Conservation (phyloP, 2,329 filamentous ascomycete genomes). For the Talaromyces sp. region DNA sequence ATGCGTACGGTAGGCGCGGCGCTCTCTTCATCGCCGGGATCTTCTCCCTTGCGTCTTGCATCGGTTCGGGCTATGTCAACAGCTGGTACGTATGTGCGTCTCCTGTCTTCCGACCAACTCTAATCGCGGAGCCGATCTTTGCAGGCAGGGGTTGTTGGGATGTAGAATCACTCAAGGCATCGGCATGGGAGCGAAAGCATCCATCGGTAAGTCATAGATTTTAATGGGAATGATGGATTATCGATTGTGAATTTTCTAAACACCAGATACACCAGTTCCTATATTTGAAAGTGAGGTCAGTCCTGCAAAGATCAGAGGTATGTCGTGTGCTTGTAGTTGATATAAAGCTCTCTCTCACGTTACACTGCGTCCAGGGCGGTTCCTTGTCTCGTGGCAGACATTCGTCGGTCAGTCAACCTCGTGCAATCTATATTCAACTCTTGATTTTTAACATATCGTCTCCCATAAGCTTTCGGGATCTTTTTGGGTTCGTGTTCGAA, state of each 20-base stretch:
- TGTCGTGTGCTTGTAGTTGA: not conserved
- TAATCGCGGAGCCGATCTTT: not conserved
- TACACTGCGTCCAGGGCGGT: constrained; percentile 15
- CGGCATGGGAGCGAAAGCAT: constrained; percentile 31
- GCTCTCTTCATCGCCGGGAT: constrained; percentile 27
- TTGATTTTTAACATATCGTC: not conserved
- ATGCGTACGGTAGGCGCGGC: constrained; percentile 23
- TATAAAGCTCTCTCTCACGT: constrained; percentile 8
- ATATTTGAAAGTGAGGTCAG: constrained; percentile 29
- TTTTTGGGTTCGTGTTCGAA: constrained; percentile 17
- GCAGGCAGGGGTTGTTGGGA: constrained; percentile 19
- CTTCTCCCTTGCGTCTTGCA: constrained; percentile 25
- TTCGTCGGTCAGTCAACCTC: constrained; percentile 16
- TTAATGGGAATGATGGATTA: not conserved
- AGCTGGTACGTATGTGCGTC: constrained; percentile 20
- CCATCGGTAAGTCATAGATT: constrained; percentile 15
- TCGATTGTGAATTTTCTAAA: not conserved
- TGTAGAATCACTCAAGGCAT: constrained; percentile 29
- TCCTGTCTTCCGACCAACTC: not conserved
- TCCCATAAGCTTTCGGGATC: constrained; percentile 14
- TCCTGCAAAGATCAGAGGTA: constrained; percentile 16
- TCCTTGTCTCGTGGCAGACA: constrained; percentile 18
- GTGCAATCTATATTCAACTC: not conserved
- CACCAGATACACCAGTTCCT: constrained; percentile 16
- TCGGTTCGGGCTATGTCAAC: constrained; percentile 24